phyloP scores from a whole-genome alignment of 768 basidiomycete genomes.

The Trichaptum fuscoviolaceum region DNA sequence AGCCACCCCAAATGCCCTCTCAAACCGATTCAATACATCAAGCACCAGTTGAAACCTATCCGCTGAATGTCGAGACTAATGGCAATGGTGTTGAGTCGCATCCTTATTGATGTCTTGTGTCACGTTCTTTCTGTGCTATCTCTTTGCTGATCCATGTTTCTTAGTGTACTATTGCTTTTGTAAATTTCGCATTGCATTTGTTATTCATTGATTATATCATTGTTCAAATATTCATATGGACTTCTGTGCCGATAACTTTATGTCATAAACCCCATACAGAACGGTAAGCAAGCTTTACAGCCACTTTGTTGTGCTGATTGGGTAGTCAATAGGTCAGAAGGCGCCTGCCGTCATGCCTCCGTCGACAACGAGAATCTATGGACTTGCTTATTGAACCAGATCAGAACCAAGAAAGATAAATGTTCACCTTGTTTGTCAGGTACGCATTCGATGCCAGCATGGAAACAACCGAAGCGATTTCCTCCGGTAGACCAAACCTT shows the following conservation, averaged over 20 bases:
- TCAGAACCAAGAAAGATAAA: not conserved
- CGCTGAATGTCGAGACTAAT: not conserved
- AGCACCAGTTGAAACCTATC: not conserved
- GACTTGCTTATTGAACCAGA: not conserved
- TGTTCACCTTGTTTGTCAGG: constrained; percentile 51
- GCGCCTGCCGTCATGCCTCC: constrained; percentile 41
- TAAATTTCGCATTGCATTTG: not conserved
- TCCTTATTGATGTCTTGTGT: not conserved
- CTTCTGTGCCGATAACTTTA: not conserved
- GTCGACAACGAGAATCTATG: constrained; percentile 43
- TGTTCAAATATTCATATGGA: not conserved
- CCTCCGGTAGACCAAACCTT: constrained; percentile 43
- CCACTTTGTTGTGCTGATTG: not conserved
- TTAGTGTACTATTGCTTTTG: not conserved
- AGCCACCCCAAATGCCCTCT: not conserved
- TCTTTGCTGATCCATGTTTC: not conserved
- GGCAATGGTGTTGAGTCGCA: not conserved
- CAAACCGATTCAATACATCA: not conserved
- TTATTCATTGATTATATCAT: not conserved
- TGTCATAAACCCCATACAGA: no score
- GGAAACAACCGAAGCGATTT: constrained; percentile 48
- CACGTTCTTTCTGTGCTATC: not conserved
- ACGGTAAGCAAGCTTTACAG: no score
- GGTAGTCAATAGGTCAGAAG: constrained; percentile 22
- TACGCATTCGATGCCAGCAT: constrained; percentile 46